Evolutionary conservation across 202 grass and related monocot genomes (phyloP).

Genomic region (Carex arenaria): DNA sequence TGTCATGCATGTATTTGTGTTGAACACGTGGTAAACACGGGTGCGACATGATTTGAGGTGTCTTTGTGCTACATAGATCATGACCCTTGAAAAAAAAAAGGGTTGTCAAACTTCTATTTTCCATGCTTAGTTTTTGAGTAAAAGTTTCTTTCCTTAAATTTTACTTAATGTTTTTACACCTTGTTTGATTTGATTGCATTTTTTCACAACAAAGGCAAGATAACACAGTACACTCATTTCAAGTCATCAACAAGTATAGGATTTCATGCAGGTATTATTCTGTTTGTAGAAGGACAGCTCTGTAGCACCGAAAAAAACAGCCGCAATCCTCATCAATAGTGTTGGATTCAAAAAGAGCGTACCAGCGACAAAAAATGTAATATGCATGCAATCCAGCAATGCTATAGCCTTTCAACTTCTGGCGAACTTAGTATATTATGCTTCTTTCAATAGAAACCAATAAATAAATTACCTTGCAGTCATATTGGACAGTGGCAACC

Average conservation of each 20-base stretch:
- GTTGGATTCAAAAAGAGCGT: background rate
- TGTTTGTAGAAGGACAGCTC: background rate
- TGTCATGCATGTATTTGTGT: too few species aligned
- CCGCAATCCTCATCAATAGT: background rate
- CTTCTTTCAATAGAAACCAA: background rate
- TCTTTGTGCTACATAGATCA: background rate
- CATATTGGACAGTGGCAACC: slow-evolving; percentile 80
- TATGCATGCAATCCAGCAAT: background rate
- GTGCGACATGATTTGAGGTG: too few species aligned
- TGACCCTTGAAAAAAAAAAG: background rate
- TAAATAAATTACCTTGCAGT: slow-evolving; percentile 77
- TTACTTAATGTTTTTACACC: background rate
- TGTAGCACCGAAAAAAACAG: background rate
- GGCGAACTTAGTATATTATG: background rate
- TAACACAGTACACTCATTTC: background rate
- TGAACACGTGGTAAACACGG: too few species aligned
- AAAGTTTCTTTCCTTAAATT: background rate
- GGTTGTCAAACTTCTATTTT: background rate
- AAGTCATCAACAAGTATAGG: background rate
- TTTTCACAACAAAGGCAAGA: background rate
- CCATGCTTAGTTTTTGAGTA: background rate
- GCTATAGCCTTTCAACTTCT: background rate
- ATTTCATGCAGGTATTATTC: background rate
- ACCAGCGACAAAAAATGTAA: background rate
- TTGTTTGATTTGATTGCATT: background rate